Conservation (phyloP, 169 alveolate species). For the Plasmodium gonderi region DNA sequence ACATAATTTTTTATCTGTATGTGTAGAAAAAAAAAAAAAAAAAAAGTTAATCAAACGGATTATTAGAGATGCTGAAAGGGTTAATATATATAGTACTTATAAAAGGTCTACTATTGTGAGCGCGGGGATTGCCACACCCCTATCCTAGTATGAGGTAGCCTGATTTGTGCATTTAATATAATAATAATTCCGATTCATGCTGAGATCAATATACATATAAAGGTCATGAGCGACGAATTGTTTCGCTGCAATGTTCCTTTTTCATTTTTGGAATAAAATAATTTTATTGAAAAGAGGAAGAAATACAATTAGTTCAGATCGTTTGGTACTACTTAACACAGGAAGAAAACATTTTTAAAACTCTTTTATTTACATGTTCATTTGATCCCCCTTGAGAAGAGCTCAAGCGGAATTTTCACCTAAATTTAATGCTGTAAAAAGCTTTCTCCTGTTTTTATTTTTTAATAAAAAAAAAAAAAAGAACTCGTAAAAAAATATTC, state of each 20-base stretch:
- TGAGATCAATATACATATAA: not conserved
- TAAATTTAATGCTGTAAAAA: too few relatives aligned
- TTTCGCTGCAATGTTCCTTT: not conserved
- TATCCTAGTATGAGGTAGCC: not conserved
- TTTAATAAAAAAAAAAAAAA: not conserved
- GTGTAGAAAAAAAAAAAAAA: not conserved
- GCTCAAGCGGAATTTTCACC: not conserved
- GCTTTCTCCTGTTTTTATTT: not conserved
- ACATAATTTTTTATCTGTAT: too few relatives aligned
- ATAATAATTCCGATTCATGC: not conserved
- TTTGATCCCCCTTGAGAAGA: not conserved
- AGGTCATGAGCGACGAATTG: not conserved
- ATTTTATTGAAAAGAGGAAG: not conserved
- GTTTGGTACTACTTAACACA: not conserved
- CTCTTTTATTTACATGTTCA: too few relatives aligned
- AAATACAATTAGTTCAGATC: not conserved
- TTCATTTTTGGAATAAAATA: not conserved
- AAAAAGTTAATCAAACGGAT: not conserved
- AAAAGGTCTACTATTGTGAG: not conserved
- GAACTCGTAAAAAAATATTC: not conserved
- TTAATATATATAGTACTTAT: not conserved
- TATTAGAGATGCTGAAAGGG: not conserved
- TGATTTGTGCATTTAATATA: not conserved
- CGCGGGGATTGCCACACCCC: not conserved
- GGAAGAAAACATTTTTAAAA: too few relatives aligned